These are phyloP conservation scores for Prototheca cutis DNA, from an alignment of 163 green algal species.

Conservation along the genomic window DNA sequence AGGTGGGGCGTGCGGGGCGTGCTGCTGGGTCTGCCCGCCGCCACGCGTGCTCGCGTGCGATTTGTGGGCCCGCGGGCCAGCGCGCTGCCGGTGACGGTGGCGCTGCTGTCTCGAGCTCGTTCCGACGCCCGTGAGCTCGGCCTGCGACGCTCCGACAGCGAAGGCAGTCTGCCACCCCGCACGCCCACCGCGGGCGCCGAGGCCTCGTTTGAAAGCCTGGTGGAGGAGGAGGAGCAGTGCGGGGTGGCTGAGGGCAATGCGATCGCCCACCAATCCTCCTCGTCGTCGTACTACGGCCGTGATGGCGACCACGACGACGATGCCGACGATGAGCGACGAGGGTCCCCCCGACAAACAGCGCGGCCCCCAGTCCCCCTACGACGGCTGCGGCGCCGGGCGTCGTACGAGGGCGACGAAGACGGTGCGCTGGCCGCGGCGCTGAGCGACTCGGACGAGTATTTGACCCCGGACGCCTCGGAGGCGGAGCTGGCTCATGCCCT, in stretches of 20 bases:
- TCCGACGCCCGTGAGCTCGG: not conserved
- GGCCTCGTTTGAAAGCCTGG: too few relatives aligned
- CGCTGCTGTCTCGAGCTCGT: slow-evolving; percentile 4
- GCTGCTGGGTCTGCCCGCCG: slow-evolving; percentile 15
- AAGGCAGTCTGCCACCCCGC: not conserved
- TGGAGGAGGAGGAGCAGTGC: not conserved
- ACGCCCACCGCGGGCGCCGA: not conserved
- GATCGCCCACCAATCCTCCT: too few relatives aligned
- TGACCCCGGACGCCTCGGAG: not conserved
- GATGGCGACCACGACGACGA: too few relatives aligned
- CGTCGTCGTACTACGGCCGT: too few relatives aligned
- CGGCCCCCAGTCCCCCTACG: too few relatives aligned
- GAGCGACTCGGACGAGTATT: not conserved
- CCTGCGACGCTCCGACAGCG: not conserved
- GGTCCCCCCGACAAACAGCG: too few relatives aligned
- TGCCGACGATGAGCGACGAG: too few relatives aligned
- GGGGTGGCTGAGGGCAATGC: not conserved
- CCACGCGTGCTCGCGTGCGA: slow-evolving; percentile 16
- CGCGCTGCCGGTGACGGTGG: slow-evolving; percentile 18
- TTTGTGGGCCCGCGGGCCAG: slow-evolving; percentile 5
- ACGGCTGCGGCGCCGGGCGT: too few relatives aligned
- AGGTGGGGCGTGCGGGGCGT: slow-evolving; percentile 26
- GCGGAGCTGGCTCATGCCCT: too few relatives aligned
- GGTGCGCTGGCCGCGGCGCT: too few relatives aligned
- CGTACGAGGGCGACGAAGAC: too few relatives aligned